These are phyloP conservation scores for Monosporascus sp. DNA, from an alignment of 2,329 filamentous ascomycete genomes.

Conservation along the genomic window DNA sequence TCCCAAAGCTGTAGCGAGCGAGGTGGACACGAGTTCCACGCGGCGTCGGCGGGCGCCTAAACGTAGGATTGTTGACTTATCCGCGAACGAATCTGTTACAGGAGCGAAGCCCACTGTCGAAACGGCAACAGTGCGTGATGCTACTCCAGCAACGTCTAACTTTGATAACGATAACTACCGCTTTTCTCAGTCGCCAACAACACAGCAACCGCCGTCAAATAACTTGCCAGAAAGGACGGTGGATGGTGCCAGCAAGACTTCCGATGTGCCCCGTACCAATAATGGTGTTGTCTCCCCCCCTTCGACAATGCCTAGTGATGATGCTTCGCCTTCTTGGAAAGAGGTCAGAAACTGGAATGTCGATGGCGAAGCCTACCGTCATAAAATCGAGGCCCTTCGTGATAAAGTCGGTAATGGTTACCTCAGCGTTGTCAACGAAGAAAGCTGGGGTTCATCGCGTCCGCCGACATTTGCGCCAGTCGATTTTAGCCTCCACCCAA, in stretches of 20 bases:
- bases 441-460: conserved; percentile 51
- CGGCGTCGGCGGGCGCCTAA: conserved; percentile 57
- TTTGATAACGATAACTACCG: conserved; percentile 34
- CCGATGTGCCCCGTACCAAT: conserved; percentile 34
- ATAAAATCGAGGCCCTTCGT: conserved; percentile 80
- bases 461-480: conserved; percentile 32
- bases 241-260: conserved; percentile 18
- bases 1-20: conserved; percentile 49
- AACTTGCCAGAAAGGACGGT: conserved; percentile 28
- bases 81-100: conserved; percentile 40
- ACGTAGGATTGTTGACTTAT: conserved; percentile 59
- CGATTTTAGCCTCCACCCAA: conserved; percentile 33
- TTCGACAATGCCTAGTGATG: conserved; percentile 25
- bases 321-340: conserved; percentile 31
- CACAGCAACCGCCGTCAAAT: conserved; percentile 19
- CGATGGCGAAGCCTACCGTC: conserved; percentile 73
- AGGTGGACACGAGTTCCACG: conserved; percentile 52
- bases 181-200: conserved; percentile 36
- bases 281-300: conserved; percentile 30
- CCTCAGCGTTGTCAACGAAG: conserved; percentile 79
- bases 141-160: conserved; percentile 8
- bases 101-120: conserved; percentile 13
- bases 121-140: conserved; percentile 16
- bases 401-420: conserved; percentile 84
- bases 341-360: conserved; percentile 56